These are phyloP conservation scores for Debaryomycetaceae sp. DNA, from an alignment of 1,139 yeast genomes.

Conservation along the genomic window DNA sequence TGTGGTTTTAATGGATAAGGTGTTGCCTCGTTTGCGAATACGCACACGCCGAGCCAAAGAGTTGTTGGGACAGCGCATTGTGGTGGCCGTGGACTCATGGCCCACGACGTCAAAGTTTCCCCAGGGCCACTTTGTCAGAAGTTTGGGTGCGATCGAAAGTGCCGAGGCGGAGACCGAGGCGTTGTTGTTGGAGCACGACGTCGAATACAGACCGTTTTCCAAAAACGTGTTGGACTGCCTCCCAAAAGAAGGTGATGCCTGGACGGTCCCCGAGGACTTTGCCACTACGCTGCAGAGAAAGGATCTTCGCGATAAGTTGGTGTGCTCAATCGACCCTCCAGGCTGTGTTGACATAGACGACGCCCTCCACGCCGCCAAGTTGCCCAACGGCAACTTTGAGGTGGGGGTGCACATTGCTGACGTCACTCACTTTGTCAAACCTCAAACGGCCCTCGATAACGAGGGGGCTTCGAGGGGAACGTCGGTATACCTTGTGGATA, in stretches of 20 bases:
- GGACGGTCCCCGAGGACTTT: conserved; percentile 78
- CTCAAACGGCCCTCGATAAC: conserved; percentile 85
- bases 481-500: conserved; percentile 95
- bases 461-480: conserved; percentile 99
- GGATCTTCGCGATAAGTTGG: conserved; percentile 82
- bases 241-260: conserved; percentile 87
- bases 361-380: conserved; percentile 80
- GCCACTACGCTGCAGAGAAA: conserved; percentile 46
- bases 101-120: conserved; percentile 80
- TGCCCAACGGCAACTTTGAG: conserved; percentile 92
- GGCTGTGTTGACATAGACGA: conserved; percentile 99
- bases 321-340: conserved; percentile 97
- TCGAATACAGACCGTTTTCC: conserved; percentile 93
- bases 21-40: conserved; percentile 82
- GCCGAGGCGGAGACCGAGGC: conserved; percentile 98
- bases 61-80: conserved; percentile 81
- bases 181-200: conserved; percentile 86
- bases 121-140: conserved; percentile 89
- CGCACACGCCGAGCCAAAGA: conserved; percentile 83
- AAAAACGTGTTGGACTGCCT: conserved; percentile 88
- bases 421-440: conserved; percentile 94
- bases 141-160: conserved; percentile 85
- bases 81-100: conserved; percentile 92
- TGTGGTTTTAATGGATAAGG: conserved; percentile 83
- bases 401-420: conserved; percentile 99